Percentiles rank a stretch among this genome's conserved stretches.
These are phyloP conservation scores for Lichtheimia corymbifera DNA, from an alignment of 371 early-diverging fungal species.

Conservation along the genomic window DNA sequence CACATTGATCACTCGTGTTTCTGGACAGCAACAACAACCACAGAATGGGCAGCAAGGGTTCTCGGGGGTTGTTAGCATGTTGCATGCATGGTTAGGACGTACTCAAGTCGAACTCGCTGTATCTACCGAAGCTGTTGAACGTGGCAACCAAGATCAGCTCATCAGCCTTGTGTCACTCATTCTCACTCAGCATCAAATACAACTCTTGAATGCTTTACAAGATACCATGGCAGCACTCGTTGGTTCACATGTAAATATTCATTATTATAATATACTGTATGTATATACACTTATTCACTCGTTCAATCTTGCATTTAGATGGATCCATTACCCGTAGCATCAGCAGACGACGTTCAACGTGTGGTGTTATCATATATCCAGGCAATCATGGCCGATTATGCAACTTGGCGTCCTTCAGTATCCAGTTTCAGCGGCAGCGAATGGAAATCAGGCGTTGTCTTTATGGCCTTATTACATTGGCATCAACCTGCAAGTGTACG, in stretches of 20 bases:
- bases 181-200: conserved; percentile 35
- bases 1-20: not conserved
- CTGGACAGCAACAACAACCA: not conserved
- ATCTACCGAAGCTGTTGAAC: conserved; percentile 6
- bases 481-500: conserved; percentile 61
- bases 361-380: conserved; percentile 65
- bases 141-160: conserved; percentile 25
- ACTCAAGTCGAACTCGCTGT: not conserved
- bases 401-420: conserved; percentile 46
- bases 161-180: conserved; percentile 32
- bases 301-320: conserved; percentile 8
- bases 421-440: conserved; percentile 50
- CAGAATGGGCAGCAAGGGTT: conserved; percentile 4
- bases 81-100: conserved; percentile 10
- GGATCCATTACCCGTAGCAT: conserved; percentile 18
- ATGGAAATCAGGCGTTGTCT: conserved; percentile 69
- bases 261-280: not conserved
- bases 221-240: conserved; percentile 27
- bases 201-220: conserved; percentile 24
- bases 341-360: conserved; percentile 42
- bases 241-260: conserved; percentile 27
- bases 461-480: conserved; percentile 67
- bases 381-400: conserved; percentile 58
- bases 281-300: no score
- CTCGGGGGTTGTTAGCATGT: not conserved